phyloP scores from a whole-genome alignment of 305 asterid genomes.

The Galium porrigens region DNA sequence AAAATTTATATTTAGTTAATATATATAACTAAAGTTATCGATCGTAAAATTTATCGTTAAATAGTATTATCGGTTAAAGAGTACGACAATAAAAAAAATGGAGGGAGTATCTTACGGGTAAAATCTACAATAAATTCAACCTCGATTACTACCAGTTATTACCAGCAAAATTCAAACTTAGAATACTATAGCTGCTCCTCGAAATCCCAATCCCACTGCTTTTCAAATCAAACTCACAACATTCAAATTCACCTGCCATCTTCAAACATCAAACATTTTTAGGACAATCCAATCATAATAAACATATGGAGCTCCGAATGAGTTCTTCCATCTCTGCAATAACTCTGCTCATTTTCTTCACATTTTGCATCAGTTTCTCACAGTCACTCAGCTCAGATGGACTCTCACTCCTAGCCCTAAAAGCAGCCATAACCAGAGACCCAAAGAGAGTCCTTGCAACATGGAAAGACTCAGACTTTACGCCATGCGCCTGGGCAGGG shows the following conservation, averaged over 20 bases:
- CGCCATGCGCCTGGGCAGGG: slow-evolving; percentile 75
- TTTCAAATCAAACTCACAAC: slow-evolving; percentile 27
- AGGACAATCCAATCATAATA: too few relatives aligned
- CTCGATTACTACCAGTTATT: neutral
- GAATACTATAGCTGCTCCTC: slow-evolving; percentile 21
- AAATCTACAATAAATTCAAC: slow-evolving; percentile 4
- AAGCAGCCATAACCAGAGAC: slow-evolving; percentile 53
- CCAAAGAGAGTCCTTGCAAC: slow-evolving; percentile 43
- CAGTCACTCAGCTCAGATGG: slow-evolving; percentile 62
- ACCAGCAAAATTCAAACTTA: slow-evolving; percentile 36
- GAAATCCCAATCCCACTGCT: slow-evolving; percentile 24
- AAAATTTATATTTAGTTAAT: too few relatives aligned
- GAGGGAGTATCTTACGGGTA: slow-evolving; percentile 9
- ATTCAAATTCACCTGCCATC: slow-evolving; percentile 10
- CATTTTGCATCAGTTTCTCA: slow-evolving; percentile 25
- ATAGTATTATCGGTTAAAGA: too few relatives aligned
- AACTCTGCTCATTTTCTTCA: slow-evolving; percentile 24
- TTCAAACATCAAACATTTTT: slow-evolving; percentile 23
- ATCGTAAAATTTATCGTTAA: too few relatives aligned
- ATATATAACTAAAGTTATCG: too few relatives aligned
- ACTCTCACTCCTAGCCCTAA: slow-evolving; percentile 67
- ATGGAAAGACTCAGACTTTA: slow-evolving; percentile 54
- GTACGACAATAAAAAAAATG: too few relatives aligned
- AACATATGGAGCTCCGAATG: slow-evolving; percentile 16
- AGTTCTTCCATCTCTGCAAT: slow-evolving; percentile 1